A percentile compares a stretch with the other conserved stretches of the same genome.
phyloP scores from a whole-genome alignment of 2,329 filamentous ascomycete genomes.

The Colletotrichum caudatum region DNA sequence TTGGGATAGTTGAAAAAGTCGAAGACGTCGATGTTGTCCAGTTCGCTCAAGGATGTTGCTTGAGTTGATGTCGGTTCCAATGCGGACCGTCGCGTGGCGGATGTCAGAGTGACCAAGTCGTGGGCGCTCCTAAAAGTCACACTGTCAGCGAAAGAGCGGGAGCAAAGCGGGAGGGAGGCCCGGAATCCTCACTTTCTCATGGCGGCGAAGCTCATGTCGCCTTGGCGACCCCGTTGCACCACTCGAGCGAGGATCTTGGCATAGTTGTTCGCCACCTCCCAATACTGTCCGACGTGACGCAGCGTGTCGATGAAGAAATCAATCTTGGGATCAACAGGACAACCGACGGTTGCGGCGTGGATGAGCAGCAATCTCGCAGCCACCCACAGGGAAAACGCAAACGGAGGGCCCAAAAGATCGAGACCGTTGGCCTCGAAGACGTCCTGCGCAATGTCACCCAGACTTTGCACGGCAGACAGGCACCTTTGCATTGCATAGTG shows the following conservation, averaged over 20 bases:
- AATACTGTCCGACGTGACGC: conserved; percentile 56
- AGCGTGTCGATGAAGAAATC: conserved; percentile 60
- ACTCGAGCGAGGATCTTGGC: conserved; percentile 56
- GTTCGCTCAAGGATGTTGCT: conserved; percentile 53
- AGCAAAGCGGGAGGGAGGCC: neutral
- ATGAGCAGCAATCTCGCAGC: conserved; percentile 56
- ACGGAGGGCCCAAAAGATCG: conserved; percentile 57
- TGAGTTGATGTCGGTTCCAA: conserved; percentile 55
- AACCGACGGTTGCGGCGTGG: conserved; percentile 55
- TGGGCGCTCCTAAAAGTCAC: conserved; percentile 52
- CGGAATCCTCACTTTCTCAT: conserved; percentile 55
- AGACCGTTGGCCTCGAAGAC: conserved; percentile 58
- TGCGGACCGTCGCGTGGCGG: conserved; percentile 52
- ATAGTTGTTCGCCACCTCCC: conserved; percentile 59
- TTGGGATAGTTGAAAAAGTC: conserved; percentile 61
- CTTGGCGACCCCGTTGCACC: conserved; percentile 52
- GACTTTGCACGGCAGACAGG: conserved; percentile 57
- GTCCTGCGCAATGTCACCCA: conserved; percentile 58
- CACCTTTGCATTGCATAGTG: conserved; percentile 60
- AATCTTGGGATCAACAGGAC: conserved; percentile 53
- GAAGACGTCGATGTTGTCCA: conserved; percentile 59
- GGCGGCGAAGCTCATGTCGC: conserved; percentile 52
- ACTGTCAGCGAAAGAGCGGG: conserved; percentile 28
- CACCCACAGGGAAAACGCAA: conserved; percentile 60
- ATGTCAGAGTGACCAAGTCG: conserved; percentile 54